A percentile compares a stretch with the other conserved stretches of the same genome.
Conservation (phyloP, 257 asterid species). For the Cordia subcordata region DNA sequence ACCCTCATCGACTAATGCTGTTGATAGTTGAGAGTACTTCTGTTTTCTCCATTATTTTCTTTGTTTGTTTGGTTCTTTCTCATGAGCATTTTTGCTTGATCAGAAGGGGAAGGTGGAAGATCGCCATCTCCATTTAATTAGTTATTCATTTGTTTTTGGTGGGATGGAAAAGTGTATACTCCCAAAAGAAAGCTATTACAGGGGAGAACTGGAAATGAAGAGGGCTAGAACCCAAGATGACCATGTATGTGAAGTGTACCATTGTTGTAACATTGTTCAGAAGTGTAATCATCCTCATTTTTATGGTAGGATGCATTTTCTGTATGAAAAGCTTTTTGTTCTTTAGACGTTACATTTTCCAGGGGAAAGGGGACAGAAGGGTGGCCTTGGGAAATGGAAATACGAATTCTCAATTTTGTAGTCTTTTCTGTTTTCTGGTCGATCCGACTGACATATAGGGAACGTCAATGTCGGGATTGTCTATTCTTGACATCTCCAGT, state of each 20-base stretch:
- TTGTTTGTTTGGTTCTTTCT: constrained; percentile 12
- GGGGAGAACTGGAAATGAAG: constrained; percentile 16
- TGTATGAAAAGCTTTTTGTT: constrained; percentile 22
- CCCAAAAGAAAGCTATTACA: constrained; percentile 10
- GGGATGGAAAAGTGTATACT: constrained; percentile 18
- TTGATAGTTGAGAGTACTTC: constrained; percentile 35
- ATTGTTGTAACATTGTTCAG: constrained; percentile 27
- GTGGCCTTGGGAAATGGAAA: too few species aligned
- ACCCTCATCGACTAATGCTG: constrained; percentile 38
- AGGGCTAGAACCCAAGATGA: constrained; percentile 21
- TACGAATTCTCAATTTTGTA: too few species aligned
- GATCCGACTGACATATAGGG: too few species aligned
- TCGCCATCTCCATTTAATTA: constrained; percentile 43
- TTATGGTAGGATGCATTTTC: constrained; percentile 20
- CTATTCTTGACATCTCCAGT: too few species aligned
- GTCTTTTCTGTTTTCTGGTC: too few species aligned
- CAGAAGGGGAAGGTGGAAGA: constrained; percentile 66
- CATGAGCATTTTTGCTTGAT: constrained; percentile 27
- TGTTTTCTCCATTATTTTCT: constrained; percentile 9
- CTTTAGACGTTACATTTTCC: neutral
- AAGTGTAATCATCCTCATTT: constrained; percentile 43
- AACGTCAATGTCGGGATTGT: too few species aligned
- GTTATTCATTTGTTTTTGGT: constrained; percentile 27
- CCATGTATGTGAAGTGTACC: constrained; percentile 36
- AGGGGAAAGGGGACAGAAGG: too few species aligned